A percentile compares a stretch with the other conserved stretches of the same genome.
Conservation (phyloP, 129 eudicot species). For the Cynara cardunculus region DNA sequence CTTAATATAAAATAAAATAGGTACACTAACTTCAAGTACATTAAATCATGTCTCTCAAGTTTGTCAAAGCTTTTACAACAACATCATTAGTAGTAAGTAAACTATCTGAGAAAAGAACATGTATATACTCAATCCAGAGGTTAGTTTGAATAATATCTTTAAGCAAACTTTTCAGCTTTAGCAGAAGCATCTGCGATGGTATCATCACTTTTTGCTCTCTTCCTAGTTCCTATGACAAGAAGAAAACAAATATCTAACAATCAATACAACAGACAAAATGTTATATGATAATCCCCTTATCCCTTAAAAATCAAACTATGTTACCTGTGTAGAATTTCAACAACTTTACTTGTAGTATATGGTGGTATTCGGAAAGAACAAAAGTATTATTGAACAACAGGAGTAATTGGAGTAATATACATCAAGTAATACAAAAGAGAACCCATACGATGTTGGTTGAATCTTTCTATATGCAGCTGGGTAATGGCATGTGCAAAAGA, state of each 20-base stretch:
- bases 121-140: not conserved
- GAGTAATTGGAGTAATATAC: too few relatives aligned
- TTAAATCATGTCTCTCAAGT: not conserved
- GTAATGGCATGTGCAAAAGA: too few relatives aligned
- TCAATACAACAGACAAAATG: not conserved
- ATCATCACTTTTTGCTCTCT: constrained; percentile 86
- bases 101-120: not conserved
- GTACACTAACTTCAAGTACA: not conserved
- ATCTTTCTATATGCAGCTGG: too few relatives aligned
- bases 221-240: constrained; percentile 39
- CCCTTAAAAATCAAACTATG: not conserved
- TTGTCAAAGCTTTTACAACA: not conserved
- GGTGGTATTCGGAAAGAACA: not conserved
- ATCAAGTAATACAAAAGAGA: too few relatives aligned
- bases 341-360: not conserved
- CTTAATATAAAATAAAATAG: too few relatives aligned
- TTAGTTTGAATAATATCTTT: constrained; percentile 40
- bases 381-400: too few relatives aligned
- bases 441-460: too few relatives aligned
- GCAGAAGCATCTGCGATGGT: constrained; percentile 72
- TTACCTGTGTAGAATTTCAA: not conserved
- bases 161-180: constrained; percentile 82
- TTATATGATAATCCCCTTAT: too few relatives aligned
- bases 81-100: too few relatives aligned
- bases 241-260: too few relatives aligned